Conservation (phyloP, 1,284 basidiomycete genomes). For the Chalciporus piperatoides region DNA sequence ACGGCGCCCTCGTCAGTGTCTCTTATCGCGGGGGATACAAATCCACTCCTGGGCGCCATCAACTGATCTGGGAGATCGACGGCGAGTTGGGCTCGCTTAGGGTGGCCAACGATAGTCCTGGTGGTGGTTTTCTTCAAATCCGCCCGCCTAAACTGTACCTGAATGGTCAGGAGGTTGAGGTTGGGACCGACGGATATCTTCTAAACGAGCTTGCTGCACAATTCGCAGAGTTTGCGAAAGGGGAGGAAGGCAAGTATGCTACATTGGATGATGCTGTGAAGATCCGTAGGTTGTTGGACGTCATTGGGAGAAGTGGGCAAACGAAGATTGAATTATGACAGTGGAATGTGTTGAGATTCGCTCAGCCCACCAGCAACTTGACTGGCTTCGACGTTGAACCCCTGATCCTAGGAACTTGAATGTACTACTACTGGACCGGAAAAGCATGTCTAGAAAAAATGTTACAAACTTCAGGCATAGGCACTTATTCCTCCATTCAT, state of each 20-base stretch:
- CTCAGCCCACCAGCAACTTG: too few relatives aligned
- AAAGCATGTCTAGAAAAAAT: too few relatives aligned
- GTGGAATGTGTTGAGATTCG: too few relatives aligned
- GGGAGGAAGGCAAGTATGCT: constrained; percentile 12
- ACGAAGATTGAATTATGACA: background rate
- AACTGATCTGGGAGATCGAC: constrained; percentile 15
- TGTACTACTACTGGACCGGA: too few relatives aligned
- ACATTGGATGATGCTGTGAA: constrained; percentile 15
- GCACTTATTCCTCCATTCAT: too few relatives aligned
- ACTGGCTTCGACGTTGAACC: too few relatives aligned
- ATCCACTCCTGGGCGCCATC: constrained; percentile 16
- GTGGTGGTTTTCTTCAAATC: constrained; percentile 6
- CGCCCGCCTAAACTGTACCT: constrained; percentile 15
- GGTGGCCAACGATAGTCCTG: constrained; percentile 6
- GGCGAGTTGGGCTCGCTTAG: constrained; percentile 16
- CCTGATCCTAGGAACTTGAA: too few relatives aligned
- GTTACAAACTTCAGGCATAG: too few relatives aligned
- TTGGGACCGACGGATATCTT: constrained; percentile 8
- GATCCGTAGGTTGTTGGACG: constrained; percentile 6
- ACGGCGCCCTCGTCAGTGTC: constrained; percentile 12
- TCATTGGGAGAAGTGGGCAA: constrained; percentile 4
- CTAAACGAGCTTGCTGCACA: constrained; percentile 1
- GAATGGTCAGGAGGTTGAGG: constrained; percentile 9
- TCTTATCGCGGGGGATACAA: constrained; percentile 14
- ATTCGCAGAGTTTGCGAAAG: constrained; percentile 17